Evolutionary conservation across 257 asterid genomes (phyloP).

Genomic region (Solanum ossicruentum): DNA sequence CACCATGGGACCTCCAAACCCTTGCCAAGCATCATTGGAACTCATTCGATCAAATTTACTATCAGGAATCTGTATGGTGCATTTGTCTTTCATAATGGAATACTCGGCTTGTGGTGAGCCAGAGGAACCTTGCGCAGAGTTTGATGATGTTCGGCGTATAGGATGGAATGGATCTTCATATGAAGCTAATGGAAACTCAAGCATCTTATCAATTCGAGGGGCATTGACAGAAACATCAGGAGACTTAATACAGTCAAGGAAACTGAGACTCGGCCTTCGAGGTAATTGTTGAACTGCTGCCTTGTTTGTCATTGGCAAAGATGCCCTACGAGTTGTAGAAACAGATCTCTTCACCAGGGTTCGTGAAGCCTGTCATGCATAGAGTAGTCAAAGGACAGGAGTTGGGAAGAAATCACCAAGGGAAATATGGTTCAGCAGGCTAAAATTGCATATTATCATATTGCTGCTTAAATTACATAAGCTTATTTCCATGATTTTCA

Average conservation of each 20-base stretch:
- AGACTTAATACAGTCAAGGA: constrained; percentile 35
- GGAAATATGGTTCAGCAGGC: neutral
- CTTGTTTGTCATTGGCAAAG: constrained; percentile 50
- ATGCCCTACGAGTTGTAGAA: constrained; percentile 51
- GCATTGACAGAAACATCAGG: constrained; percentile 73
- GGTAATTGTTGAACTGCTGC: constrained; percentile 22
- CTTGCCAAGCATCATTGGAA: constrained; percentile 43
- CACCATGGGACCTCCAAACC: constrained; percentile 21
- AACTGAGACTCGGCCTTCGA: constrained; percentile 26
- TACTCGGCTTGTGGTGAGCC: constrained; percentile 51
- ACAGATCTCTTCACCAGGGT: constrained; percentile 37
- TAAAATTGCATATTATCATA: neutral
- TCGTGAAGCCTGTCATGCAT: constrained; percentile 42
- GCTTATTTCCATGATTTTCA: neutral
- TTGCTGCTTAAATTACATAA: neutral
- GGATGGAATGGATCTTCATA: constrained; percentile 35
- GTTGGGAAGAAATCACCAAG: neutral
- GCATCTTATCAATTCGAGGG: constrained; percentile 75
- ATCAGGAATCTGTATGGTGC: constrained; percentile 56
- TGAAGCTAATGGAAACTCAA: constrained; percentile 53
- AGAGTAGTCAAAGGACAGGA: neutral
- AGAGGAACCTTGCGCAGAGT: constrained; percentile 49
- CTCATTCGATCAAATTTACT: constrained; percentile 32
- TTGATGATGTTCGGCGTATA: constrained; percentile 26
- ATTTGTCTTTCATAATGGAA: constrained; percentile 67